Conservation (phyloP, 1,284 basidiomycete species). For the Ganoderma leucocontextum region DNA sequence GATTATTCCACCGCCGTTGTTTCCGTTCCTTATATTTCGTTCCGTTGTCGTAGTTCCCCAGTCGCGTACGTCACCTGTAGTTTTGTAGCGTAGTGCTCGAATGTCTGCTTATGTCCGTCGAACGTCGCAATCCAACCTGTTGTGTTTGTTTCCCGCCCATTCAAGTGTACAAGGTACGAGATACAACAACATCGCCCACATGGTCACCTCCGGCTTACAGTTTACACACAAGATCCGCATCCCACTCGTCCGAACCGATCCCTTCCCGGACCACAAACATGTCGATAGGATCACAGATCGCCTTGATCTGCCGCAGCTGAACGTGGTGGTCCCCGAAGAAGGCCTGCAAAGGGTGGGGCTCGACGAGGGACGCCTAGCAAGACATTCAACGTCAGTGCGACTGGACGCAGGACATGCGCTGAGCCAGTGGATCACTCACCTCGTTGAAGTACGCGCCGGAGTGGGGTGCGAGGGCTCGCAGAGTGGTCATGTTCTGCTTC, state of each 20-base stretch:
- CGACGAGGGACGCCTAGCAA: conserved; percentile 48
- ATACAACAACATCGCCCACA: not conserved
- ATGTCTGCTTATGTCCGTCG: conserved; percentile 37
- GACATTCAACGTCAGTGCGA: not conserved
- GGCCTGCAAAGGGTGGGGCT: conserved; percentile 47
- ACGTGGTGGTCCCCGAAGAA: conserved; percentile 56
- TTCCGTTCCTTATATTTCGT: conserved; percentile 6
- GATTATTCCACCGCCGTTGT: not conserved
- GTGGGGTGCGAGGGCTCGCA: conserved; percentile 38
- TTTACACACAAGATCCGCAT: conserved; percentile 37
- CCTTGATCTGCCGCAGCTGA: conserved; percentile 50
- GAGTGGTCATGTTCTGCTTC: conserved; percentile 38
- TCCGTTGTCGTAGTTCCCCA: conserved; percentile 25
- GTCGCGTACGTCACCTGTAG: conserved; percentile 39
- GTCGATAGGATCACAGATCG: conserved; percentile 50
- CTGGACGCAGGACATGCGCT: not conserved
- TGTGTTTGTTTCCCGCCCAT: conserved; percentile 23
- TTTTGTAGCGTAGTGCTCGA: conserved; percentile 46
- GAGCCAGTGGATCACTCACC: conserved; percentile 38
- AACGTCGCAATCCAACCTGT: conserved; percentile 34
- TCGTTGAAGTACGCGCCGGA: conserved; percentile 54
- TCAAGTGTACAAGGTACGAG: not conserved
- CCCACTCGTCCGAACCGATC: conserved; percentile 53
- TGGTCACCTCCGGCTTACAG: not conserved
- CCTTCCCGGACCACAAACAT: conserved; percentile 54